Conservation (phyloP, 768 basidiomycete genomes). For the Tylopilus balloui region DNA sequence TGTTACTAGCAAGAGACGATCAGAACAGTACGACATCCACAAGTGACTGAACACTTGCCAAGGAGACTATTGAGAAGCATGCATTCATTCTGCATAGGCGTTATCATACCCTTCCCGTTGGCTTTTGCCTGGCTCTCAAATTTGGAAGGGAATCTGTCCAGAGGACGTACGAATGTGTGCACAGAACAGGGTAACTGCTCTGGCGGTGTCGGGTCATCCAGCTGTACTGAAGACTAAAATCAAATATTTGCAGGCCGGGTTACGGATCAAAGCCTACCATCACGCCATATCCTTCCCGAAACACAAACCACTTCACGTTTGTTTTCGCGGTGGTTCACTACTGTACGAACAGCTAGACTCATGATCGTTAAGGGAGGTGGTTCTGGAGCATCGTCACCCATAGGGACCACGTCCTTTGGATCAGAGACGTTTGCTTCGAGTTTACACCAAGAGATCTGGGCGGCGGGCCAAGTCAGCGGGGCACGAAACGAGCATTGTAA, state of each 20-base stretch:
- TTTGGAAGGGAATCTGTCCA: slow-evolving; percentile 79
- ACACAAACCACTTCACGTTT: slow-evolving; percentile 90
- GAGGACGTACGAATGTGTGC: slow-evolving; percentile 85
- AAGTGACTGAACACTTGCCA: slow-evolving; percentile 39
- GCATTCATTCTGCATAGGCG: slow-evolving; percentile 75
- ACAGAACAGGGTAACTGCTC: slow-evolving; percentile 79
- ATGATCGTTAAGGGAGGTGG: slow-evolving; percentile 86
- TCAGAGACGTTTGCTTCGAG: slow-evolving; percentile 78
- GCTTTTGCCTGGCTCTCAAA: slow-evolving; percentile 69
- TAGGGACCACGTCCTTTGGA: slow-evolving; percentile 86
- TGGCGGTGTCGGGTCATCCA: slow-evolving; percentile 90
- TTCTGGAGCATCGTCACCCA: slow-evolving; percentile 71
- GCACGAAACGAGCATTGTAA: not conserved
- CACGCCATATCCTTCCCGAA: slow-evolving; percentile 79
- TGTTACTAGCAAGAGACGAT: slow-evolving; percentile 41
- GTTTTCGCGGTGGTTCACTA: slow-evolving; percentile 92
- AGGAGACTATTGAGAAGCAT: slow-evolving; percentile 81
- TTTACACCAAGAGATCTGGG: slow-evolving; percentile 94
- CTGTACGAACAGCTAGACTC: slow-evolving; percentile 82
- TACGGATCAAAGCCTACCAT: slow-evolving; percentile 39
- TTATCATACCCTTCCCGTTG: slow-evolving; percentile 64
- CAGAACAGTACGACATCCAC: not conserved
- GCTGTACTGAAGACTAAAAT: slow-evolving; percentile 50
- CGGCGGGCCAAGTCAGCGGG: not conserved
- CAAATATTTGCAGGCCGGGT: not conserved